Conservation (phyloP, 192 early-diverging fungal species). For the Linnemannia elongata region DNA sequence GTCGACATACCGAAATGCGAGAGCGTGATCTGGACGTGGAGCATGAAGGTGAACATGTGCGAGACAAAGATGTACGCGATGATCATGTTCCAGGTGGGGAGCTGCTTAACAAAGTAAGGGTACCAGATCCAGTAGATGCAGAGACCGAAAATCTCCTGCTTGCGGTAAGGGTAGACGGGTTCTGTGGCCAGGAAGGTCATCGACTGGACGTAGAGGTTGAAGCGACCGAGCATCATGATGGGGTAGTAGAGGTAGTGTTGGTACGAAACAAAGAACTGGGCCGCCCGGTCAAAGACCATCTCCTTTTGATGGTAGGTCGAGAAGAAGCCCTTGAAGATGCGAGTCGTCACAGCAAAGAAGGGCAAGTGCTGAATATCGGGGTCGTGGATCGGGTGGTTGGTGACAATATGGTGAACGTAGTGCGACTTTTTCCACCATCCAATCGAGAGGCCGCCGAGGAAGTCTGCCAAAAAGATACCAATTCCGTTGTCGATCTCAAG, state of each 20-base stretch:
- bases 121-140: constrained; percentile 87
- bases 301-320: constrained; percentile 90
- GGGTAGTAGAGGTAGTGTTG: constrained; percentile 93
- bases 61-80: constrained; percentile 81
- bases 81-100: constrained; percentile 76
- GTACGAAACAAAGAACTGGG: constrained; percentile 81
- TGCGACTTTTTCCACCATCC: constrained; percentile 99
- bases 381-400: constrained; percentile 95
- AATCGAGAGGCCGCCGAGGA: constrained; percentile 88
- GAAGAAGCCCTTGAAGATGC: constrained; percentile 85
- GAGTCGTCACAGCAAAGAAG: constrained; percentile 90
- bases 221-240: constrained; percentile 90
- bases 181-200: constrained; percentile 75
- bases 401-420: constrained; percentile 97
- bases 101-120: constrained; percentile 70
- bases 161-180: constrained; percentile 78
- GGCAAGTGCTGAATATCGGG: constrained; percentile 99
- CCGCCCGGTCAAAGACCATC: constrained; percentile 84
- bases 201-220: constrained; percentile 89
- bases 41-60: constrained; percentile 84
- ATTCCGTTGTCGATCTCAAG: constrained; percentile 81
- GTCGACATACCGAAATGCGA: constrained; percentile 97
- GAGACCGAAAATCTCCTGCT: constrained; percentile 82
- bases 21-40: constrained; percentile 97
- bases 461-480: constrained; percentile 85